Evolutionary conservation across 352 stramenopile species (phyloP).

Genomic region (Pythium volutum): DNA sequence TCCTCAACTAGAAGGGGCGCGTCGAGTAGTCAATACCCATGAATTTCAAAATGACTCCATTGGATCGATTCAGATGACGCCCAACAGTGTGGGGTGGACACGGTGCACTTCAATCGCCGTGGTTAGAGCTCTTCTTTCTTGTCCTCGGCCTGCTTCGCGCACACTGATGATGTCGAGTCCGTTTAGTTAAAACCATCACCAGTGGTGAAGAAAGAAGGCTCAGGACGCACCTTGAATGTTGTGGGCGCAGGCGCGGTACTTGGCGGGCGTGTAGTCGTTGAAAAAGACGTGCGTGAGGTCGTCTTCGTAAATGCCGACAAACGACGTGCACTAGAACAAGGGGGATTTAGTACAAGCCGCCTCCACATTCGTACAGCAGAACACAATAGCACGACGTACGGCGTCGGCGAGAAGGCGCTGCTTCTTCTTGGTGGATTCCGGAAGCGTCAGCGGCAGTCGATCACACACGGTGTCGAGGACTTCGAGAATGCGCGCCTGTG

Average conservation of each 20-base stretch:
- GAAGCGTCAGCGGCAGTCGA: constrained; percentile 39
- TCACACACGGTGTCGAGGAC: constrained; percentile 77
- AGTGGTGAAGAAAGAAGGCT: neutral
- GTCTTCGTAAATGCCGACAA: constrained; percentile 77
- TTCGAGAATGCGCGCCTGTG: constrained; percentile 73
- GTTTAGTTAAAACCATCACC: neutral
- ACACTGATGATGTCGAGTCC: no score
- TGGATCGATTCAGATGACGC: no score
- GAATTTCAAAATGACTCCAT: no score
- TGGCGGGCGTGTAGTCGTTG: constrained; percentile 68
- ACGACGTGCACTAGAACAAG: constrained; percentile 57
- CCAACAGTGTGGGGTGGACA: neutral
- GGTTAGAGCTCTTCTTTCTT: constrained; percentile 46
- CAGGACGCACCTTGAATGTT: constrained; percentile 24
- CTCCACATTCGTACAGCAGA: neutral
- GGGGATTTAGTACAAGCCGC: neutral
- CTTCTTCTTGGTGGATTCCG: constrained; percentile 38
- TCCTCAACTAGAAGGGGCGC: neutral
- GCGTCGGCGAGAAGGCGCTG: constrained; percentile 59
- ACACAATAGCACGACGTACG: constrained; percentile 27
- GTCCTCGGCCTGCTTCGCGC: neutral
- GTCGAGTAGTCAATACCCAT: neutral
- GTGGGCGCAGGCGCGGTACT: constrained; percentile 50
- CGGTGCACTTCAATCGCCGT: neutral
- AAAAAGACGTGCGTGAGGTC: constrained; percentile 76